phyloP scores from a whole-genome alignment of 2,329 filamentous ascomycete species.

The Cylindrodendrum hubeiense region DNA sequence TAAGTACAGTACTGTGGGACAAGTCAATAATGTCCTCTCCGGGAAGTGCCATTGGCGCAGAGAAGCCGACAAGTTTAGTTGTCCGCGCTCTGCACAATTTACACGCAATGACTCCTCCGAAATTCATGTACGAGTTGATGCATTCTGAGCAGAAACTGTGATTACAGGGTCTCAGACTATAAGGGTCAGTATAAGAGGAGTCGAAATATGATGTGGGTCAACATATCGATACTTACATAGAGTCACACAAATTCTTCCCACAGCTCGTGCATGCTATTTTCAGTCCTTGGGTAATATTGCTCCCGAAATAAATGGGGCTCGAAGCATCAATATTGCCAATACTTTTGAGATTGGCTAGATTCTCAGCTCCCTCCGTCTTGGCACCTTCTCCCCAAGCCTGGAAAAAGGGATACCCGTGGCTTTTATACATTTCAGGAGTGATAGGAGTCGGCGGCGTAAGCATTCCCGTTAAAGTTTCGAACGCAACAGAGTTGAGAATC shows the following conservation, averaged over 20 bases:
- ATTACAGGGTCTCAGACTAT: conserved; percentile 22
- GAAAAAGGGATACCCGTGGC: conserved; percentile 17
- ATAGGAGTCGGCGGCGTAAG: conserved; percentile 19
- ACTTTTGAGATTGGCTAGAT: neutral
- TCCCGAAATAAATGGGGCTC: neutral
- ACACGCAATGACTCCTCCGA: conserved; percentile 3
- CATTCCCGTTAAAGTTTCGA: conserved; percentile 21
- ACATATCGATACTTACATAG: conserved; percentile 12
- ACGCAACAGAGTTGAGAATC: conserved; percentile 24
- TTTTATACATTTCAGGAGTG: conserved; percentile 15
- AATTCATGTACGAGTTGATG: conserved; percentile 19
- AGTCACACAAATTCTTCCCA: conserved; percentile 18
- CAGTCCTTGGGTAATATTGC: no score
- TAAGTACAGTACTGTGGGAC: neutral
- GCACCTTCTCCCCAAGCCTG: conserved; percentile 14
- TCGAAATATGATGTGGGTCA: neutral
- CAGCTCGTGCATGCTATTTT: conserved; percentile 18
- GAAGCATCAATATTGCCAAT: conserved; percentile 15
- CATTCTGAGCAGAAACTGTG: conserved; percentile 19
- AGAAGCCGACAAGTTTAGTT: conserved; percentile 19
- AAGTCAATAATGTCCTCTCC: conserved; percentile 17
- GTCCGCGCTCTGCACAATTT: conserved; percentile 16
- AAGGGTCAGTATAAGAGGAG: neutral
- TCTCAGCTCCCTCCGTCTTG: neutral
- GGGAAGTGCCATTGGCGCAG: conserved; percentile 24